Conservation (phyloP, 2,329 filamentous ascomycete genomes). For the Neophaeococcomyces mojaviensis region DNA sequence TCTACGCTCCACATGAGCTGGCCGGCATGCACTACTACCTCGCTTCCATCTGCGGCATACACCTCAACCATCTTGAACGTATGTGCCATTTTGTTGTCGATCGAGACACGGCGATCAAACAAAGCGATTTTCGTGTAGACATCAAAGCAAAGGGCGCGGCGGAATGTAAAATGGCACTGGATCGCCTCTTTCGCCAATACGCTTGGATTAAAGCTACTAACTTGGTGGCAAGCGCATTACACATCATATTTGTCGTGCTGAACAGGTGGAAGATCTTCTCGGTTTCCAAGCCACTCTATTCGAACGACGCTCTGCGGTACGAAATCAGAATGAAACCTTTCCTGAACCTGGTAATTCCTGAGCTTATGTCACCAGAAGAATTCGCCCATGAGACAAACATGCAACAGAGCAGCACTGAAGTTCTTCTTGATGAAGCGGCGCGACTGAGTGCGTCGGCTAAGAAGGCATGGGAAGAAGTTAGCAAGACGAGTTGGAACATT, state of each 20-base stretch:
- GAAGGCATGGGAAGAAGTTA: conserved; percentile 36
- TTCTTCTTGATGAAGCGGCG: conserved; percentile 34
- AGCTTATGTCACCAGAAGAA: conserved; percentile 57
- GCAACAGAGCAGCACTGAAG: conserved; percentile 36
- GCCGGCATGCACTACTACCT: conserved; percentile 88
- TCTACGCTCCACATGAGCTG: conserved; percentile 80
- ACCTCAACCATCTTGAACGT: conserved; percentile 62
- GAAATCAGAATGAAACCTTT: conserved; percentile 85
- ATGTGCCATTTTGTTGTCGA: conserved; percentile 58
- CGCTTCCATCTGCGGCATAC: conserved; percentile 61
- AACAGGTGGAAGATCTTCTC: conserved; percentile 41
- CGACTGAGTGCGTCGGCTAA: conserved; percentile 34
- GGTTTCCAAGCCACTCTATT: conserved; percentile 51
- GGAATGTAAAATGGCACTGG: conserved; percentile 30
- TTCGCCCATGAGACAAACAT: conserved; percentile 43
- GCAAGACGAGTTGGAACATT: conserved; percentile 30
- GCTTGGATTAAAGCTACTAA: conserved; percentile 59
- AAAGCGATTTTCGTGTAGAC: conserved; percentile 8
- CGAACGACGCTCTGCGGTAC: conserved; percentile 61
- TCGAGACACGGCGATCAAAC: conserved; percentile 24
- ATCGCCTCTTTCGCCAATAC: conserved; percentile 49
- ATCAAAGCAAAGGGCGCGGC: conserved; percentile 11
- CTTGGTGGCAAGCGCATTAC: conserved; percentile 45
- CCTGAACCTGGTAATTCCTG: conserved; percentile 58
- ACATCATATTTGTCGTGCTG: conserved; percentile 59